These are phyloP conservation scores for Lupinus albus DNA, from an alignment of 306 rosid genomes.

Conservation along the genomic window DNA sequence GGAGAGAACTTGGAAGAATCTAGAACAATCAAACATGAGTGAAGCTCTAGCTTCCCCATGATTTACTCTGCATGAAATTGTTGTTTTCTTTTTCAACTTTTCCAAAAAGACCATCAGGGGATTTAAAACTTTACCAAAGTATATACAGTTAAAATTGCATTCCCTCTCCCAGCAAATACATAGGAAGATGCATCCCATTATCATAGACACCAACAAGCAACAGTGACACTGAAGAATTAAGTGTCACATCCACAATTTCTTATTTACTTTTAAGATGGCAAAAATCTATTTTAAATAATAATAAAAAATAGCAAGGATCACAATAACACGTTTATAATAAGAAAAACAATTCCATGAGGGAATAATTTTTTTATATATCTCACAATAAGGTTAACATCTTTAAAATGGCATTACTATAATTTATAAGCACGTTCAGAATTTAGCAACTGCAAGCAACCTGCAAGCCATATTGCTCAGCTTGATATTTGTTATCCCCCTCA, in stretches of 20 bases:
- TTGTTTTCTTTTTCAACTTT: not conserved
- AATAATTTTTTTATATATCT: not conserved
- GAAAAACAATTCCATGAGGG: not conserved
- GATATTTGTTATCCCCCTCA: conserved; percentile 97
- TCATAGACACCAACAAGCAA: not conserved
- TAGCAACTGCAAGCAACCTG: conserved; percentile 68
- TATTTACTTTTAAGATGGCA: not conserved
- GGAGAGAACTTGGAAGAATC: not conserved
- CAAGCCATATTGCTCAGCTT: conserved; percentile 92
- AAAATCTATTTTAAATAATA: not conserved
- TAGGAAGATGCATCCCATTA: not conserved
- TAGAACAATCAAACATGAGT: not conserved
- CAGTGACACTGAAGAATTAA: not conserved
- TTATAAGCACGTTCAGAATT: conserved; percentile 5
- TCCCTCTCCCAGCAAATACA: no score
- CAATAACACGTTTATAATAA: not conserved
- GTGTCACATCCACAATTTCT: not conserved
- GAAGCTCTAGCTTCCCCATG: not conserved
- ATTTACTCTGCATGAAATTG: not conserved
- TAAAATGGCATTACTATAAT: not conserved
- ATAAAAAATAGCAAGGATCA: conserved; percentile 5
- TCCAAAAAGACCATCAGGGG: not conserved
- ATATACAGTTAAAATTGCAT: not conserved
- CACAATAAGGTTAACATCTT: conserved; percentile 3
- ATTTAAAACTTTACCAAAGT: not conserved